A percentile compares a stretch with the other conserved stretches of the same genome.
phyloP scores from a whole-genome alignment of 345 rosid genomes.

The Hibiscus trionum region DNA sequence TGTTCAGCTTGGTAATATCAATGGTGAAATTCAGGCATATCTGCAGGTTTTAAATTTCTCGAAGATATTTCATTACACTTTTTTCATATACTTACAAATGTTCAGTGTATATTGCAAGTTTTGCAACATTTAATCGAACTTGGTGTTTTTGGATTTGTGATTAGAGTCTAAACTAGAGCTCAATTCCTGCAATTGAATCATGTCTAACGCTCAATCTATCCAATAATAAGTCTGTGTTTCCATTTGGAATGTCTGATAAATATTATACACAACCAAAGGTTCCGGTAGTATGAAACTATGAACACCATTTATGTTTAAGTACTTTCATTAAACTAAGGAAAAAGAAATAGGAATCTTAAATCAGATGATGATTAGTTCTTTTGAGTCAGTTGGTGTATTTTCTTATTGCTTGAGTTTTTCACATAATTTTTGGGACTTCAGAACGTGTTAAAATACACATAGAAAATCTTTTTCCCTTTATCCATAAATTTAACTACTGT shows the following conservation, averaged over 20 bases:
- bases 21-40: constrained; percentile 45
- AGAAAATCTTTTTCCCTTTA: neutral
- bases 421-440: neutral
- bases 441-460: neutral
- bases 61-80: no score
- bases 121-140: constrained; percentile 5
- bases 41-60: constrained; percentile 49
- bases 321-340: neutral
- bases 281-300: neutral
- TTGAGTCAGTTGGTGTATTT: no score
- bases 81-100: no score
- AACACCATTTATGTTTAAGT: neutral
- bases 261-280: neutral
- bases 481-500: neutral
- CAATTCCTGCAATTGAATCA: neutral
- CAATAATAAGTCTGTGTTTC: neutral
- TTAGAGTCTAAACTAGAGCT: neutral
- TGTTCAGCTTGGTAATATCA: constrained; percentile 61
- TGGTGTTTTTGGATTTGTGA: neutral
- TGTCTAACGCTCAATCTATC: neutral
- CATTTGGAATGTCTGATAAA: neutral
- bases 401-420: neutral
- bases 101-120: neutral
- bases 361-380: neutral
- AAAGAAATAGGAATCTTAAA: neutral